These are phyloP conservation scores for Nemophila menziesii DNA, from an alignment of 257 asterid genomes.

Conservation along the genomic window DNA sequence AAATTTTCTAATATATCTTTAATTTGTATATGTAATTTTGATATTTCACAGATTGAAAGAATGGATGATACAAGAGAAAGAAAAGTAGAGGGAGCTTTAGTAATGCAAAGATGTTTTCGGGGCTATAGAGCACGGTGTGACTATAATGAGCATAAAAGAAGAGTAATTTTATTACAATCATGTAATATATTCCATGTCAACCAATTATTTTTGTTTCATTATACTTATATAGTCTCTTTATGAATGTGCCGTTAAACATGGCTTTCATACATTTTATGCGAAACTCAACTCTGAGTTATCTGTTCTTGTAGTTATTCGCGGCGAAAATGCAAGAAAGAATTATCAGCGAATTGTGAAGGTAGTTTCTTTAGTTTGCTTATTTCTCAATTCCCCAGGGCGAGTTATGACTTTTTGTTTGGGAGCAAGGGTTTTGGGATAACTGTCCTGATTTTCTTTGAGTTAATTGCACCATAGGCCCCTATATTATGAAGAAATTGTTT, in stretches of 20 bases:
- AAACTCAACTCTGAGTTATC: slow-evolving; percentile 1
- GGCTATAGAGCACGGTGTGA: slow-evolving; percentile 28
- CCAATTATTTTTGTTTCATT: neutral
- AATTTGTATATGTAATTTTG: no score
- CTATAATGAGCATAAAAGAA: slow-evolving; percentile 30
- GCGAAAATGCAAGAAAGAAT: slow-evolving; percentile 39
- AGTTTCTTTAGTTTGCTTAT: neutral
- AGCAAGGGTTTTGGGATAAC: no score
- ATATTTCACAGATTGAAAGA: slow-evolving; percentile 12
- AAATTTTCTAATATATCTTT: no score
- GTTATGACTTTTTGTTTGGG: no score
- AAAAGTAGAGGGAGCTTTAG: slow-evolving; percentile 15
- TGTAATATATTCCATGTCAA: slow-evolving; percentile 33
- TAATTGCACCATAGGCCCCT: no score
- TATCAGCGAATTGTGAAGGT: slow-evolving; percentile 21
- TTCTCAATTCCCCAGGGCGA: no score
- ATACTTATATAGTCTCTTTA: neutral
- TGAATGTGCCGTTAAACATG: neutral
- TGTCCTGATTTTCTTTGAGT: no score
- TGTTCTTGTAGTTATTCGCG: slow-evolving; percentile 47
- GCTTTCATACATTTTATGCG: neutral
- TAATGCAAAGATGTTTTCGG: slow-evolving; percentile 34
- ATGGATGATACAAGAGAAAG: slow-evolving; percentile 13
- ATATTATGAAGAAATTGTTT: no score
- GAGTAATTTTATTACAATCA: slow-evolving; percentile 45